phyloP scores from a whole-genome alignment of 306 rosid species.

The Corylus avellana region DNA sequence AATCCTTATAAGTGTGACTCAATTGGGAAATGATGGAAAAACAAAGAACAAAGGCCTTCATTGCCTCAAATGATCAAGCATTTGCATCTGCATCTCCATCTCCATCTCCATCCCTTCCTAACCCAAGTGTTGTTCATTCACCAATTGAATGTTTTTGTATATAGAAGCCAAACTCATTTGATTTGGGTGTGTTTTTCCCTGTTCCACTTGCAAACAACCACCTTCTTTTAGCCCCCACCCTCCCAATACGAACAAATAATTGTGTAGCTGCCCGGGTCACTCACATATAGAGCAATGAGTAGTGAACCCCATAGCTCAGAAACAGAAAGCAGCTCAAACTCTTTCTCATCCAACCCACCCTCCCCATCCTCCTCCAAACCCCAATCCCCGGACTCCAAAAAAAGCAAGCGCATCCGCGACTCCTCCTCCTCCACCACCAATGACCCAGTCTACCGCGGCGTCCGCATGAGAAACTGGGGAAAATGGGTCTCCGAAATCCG shows the following conservation, averaged over 20 bases:
- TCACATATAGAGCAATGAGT: slow-evolving; percentile 25
- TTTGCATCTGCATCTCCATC: too few species aligned
- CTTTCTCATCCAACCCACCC: slow-evolving; percentile 32
- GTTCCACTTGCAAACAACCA: slow-evolving; percentile 2
- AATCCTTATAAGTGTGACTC: slow-evolving; percentile 54
- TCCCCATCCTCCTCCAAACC: slow-evolving; percentile 21
- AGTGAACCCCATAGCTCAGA: slow-evolving; percentile 36
- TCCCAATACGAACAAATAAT: not conserved
- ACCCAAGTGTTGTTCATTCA: not conserved
- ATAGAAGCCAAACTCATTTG: not conserved
- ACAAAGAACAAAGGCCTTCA: not conserved
- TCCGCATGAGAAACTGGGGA: slow-evolving; percentile 93
- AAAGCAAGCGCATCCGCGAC: slow-evolving; percentile 52
- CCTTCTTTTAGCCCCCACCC: not conserved
- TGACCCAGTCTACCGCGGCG: slow-evolving; percentile 75
- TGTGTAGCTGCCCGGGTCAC: not conserved
- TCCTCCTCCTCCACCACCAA: slow-evolving; percentile 44
- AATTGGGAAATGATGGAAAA: slow-evolving; percentile 31
- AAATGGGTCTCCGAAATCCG: slow-evolving; percentile 99
- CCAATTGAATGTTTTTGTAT: not conserved
- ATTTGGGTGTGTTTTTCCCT: not conserved
- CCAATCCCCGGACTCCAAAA: slow-evolving; percentile 17
- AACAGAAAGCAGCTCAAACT: slow-evolving; percentile 44
- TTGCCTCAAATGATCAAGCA: slow-evolving; percentile 13
- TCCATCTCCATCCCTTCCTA: not conserved